These are phyloP conservation scores for Suhomyces wounanorum DNA, from an alignment of 1,139 yeast species.

Conservation along the genomic window DNA sequence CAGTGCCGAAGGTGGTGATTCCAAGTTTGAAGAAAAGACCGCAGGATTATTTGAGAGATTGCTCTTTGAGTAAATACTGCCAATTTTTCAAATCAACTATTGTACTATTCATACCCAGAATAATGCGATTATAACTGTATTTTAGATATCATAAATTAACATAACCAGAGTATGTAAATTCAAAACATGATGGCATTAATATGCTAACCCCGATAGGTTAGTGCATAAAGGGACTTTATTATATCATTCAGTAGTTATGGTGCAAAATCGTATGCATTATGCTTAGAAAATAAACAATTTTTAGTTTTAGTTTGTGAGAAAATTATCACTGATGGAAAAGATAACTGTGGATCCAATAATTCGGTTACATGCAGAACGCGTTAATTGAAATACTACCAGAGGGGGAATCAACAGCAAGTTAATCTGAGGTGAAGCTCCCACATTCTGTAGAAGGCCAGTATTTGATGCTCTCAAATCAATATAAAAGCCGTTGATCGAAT, in stretches of 20 bases:
- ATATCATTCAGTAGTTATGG: no score
- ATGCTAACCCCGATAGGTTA: no score
- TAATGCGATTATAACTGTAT: not conserved
- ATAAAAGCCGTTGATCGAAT: not conserved
- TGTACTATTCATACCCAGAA: no score
- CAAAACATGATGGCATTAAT: no score
- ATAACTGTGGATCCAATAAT: not conserved
- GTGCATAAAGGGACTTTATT: no score
- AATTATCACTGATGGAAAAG: not conserved
- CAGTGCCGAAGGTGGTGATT: slow-evolving; percentile 49
- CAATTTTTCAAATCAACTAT: no score
- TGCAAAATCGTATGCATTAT: not conserved
- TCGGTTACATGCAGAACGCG: no score
- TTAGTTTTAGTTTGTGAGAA: not conserved
- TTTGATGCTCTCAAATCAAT: no score
- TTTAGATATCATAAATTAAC: not conserved
- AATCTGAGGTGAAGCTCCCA: no score
- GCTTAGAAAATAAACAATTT: not conserved
- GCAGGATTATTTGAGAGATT: slow-evolving; percentile 55
- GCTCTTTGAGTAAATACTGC: slow-evolving; percentile 28
- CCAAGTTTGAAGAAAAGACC: slow-evolving; percentile 54
- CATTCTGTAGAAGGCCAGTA: no score
- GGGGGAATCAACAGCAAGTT: no score
- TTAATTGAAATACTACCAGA: no score
- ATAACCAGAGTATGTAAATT: not conserved